phyloP scores from a whole-genome alignment of 1,284 basidiomycete genomes.

The Laetiporus sulphureus region DNA sequence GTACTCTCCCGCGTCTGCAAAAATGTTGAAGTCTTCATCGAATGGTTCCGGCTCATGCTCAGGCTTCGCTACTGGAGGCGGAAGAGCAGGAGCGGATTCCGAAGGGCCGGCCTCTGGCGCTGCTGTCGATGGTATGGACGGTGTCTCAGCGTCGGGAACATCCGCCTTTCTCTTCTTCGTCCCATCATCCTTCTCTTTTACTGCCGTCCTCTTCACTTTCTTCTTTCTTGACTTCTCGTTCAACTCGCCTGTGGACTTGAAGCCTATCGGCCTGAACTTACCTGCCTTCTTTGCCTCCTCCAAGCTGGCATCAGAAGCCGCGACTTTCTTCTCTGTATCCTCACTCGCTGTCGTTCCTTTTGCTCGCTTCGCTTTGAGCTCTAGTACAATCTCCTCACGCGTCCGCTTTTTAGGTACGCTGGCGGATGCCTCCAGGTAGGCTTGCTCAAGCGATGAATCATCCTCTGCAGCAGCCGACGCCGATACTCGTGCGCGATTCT shows the following conservation, averaged over 20 bases:
- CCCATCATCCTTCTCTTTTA: constrained; percentile 23
- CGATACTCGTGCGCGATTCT: constrained; percentile 60
- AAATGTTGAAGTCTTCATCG: constrained; percentile 69
- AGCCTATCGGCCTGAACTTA: constrained; percentile 79
- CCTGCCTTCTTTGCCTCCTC: constrained; percentile 52
- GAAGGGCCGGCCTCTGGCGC: constrained; percentile 10
- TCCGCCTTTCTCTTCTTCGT: constrained; percentile 23
- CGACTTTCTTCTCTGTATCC: constrained; percentile 7
- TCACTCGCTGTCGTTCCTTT: constrained; percentile 18
- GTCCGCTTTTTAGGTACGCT: constrained; percentile 53
- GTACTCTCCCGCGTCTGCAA: constrained; percentile 83
- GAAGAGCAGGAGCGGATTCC: constrained; percentile 12
- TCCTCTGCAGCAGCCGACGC: constrained; percentile 51
- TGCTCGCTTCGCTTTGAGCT: constrained; percentile 58
- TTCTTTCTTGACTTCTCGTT: constrained; percentile 27
- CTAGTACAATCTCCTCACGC: constrained; percentile 65
- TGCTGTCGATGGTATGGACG: not conserved
- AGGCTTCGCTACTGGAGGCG: no score
- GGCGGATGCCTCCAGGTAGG: constrained; percentile 41
- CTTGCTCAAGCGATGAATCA: constrained; percentile 74
- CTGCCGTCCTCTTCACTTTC: constrained; percentile 29
- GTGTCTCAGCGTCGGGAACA: not conserved
- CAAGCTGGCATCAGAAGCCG: constrained; percentile 24
- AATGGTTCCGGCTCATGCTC: constrained; percentile 25
- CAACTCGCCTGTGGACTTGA: constrained; percentile 47